Conservation (phyloP, 352 stramenopile genomes). For the Globisporangium nodosum region DNA sequence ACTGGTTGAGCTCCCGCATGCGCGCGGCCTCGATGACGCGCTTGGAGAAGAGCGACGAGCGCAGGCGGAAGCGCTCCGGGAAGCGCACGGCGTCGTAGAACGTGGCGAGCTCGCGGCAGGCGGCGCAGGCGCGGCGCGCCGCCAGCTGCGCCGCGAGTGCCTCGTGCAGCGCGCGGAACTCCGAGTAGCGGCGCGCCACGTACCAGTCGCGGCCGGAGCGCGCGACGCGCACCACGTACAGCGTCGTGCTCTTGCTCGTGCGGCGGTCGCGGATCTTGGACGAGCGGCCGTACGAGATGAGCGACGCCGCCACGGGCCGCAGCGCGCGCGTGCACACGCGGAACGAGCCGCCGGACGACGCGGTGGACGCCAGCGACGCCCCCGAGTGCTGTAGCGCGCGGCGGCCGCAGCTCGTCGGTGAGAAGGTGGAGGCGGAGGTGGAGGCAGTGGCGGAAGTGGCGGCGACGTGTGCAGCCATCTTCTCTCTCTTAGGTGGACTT, state of each 20-base stretch:
- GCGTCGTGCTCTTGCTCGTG: slow-evolving; percentile 41
- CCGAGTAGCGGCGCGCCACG: slow-evolving; percentile 68
- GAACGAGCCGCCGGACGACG: slow-evolving; percentile 16
- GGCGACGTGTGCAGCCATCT: not conserved
- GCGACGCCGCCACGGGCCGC: slow-evolving; percentile 49
- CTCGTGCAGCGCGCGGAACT: slow-evolving; percentile 58
- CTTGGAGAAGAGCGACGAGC: slow-evolving; percentile 44
- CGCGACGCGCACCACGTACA: slow-evolving; percentile 67
- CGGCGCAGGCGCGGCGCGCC: slow-evolving; percentile 18
- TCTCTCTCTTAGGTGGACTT: not conserved
- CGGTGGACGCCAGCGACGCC: slow-evolving; percentile 9
- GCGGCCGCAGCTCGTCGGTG: not conserved
- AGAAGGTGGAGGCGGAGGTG: not conserved
- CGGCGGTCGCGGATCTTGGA: slow-evolving; percentile 25
- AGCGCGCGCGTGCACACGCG: slow-evolving; percentile 41
- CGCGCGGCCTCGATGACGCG: slow-evolving; percentile 45
- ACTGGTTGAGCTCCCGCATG: slow-evolving; percentile 60
- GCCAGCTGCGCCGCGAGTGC: slow-evolving; percentile 28
- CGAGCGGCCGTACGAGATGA: slow-evolving; percentile 67
- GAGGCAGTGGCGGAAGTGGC: too few relatives aligned
- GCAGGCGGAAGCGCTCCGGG: slow-evolving; percentile 46
- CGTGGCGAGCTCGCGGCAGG: slow-evolving; percentile 43
- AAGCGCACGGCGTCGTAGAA: slow-evolving; percentile 43
- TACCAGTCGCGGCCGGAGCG: slow-evolving; percentile 57
- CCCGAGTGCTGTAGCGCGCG: slow-evolving; percentile 4